phyloP scores from a whole-genome alignment of 83 land plant species.

The Diphasiastrum complanatum region DNA sequence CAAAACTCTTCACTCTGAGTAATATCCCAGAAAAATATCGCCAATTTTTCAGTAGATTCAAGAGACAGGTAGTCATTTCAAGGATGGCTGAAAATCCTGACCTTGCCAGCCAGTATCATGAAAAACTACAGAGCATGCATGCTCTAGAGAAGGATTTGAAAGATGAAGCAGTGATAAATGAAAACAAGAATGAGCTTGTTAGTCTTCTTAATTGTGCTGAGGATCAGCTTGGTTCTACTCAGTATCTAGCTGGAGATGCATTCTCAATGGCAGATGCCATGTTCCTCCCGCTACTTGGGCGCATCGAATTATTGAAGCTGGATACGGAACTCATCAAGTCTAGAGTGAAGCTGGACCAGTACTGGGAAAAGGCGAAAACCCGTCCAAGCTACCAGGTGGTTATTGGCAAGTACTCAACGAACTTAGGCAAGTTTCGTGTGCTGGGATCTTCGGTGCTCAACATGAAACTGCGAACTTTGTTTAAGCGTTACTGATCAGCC shows the following conservation, averaged over 20 bases:
- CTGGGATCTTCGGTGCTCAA: conserved; percentile 22
- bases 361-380: conserved; percentile 28
- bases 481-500: conserved; percentile 25
- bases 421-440: conserved; percentile 20
- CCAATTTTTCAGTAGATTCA: conserved; percentile 23
- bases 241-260: conserved; percentile 25
- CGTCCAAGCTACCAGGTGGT: conserved; percentile 22
- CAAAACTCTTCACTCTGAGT: conserved; percentile 32
- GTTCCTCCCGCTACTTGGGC: conserved; percentile 31
- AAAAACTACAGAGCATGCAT: conserved; percentile 31
- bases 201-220: conserved; percentile 33
- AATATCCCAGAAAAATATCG: conserved; percentile 24
- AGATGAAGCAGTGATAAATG: conserved; percentile 26
- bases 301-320: conserved; percentile 30
- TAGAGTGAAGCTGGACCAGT: conserved; percentile 12
- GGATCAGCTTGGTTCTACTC: conserved; percentile 17
- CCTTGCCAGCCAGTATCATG: conserved; percentile 32
- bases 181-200: conserved; percentile 21
- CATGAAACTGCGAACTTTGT: conserved; percentile 17
- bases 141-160: conserved; percentile 25
- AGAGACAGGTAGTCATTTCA: conserved; percentile 29
- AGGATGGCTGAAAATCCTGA: conserved; percentile 36
- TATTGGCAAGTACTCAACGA: conserved; percentile 22
- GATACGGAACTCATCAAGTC: conserved; percentile 18
- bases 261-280: conserved; percentile 40